Evolutionary conservation across 768 basidiomycete species (phyloP), one percentile per base, ranked within the genome.

Genomic region (Hortiboletus campestris): DNA sequence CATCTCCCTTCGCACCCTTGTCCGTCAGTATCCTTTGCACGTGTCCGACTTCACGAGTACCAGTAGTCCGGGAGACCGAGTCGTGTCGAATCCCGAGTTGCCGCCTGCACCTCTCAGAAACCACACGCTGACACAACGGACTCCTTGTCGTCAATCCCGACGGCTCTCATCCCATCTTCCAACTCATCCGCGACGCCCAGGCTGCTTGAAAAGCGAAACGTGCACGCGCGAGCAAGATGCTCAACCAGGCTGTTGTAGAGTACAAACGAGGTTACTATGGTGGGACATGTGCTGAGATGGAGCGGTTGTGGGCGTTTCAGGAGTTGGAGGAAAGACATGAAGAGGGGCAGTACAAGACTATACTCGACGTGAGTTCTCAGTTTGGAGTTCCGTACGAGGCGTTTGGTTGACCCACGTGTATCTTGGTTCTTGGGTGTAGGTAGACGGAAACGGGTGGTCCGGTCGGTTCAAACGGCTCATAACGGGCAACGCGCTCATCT

Each of bases 361-460:
- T 83, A 48, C 58, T 84, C 32, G 83, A 85, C 55, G 80, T 84
- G 52, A 61, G 78, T 72, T n/a, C 10, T 84, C 52, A 60, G 78
- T 72, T n/a, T 10, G 52, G 4, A 6, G 2, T 13, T 46, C 10
- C 4, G 0, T 20, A 7, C 17, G 12, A 16, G 1, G 41, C 6
- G 8, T n/a, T n/a, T n/a, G n/a, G n/a, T n/a, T n/a, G n/a, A 55
- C 42, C 14, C 1, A 19, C 6, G 2, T 4, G 13, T 13, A 25
- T 25, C 10, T 12, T 31, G 14, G 12, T n/a, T 55, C 10, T n/a
- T n/a, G n/a, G n/a, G n/a, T n/a, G n/a, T 56, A 83, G 82, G 71
- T 85, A 12, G 83, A 85, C 56, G 84, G 83, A 9, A 83, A 84
- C 53, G 86, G 84, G 2, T 87, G 86, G 85, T 85, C 84, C 4